Base-by-base conservation (phyloP, 2,329 filamentous ascomycete genomes). In the Colletotrichum gloeosporioides region DNA sequence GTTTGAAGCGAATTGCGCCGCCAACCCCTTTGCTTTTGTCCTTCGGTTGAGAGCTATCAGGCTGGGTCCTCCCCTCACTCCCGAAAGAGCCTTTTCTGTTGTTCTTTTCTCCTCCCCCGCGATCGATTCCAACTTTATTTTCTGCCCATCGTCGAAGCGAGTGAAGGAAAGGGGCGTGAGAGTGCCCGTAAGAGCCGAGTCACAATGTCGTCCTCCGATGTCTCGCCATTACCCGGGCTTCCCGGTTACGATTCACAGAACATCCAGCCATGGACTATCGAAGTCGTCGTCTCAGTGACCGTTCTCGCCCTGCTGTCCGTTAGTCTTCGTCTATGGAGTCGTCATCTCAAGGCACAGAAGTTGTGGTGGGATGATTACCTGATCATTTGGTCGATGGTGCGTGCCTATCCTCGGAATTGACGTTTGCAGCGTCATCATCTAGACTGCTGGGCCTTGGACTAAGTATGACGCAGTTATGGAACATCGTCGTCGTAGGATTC, bases 281-380 rank as follows among this genome's bases (percentile, higher is more conserved):
- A 81, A 59, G 86, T 87, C 15, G 83, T 87, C 34, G 81, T 82
- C 12, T 82, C 85, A 3, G 82, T 89, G 76, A 88, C 87, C 0
- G 80, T 84, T 8, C 80, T 89, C 31, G 85, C 87, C 3, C 77
- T 86, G 22, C 49, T 83, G 2, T 80, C 82, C 4, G 86, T 89
- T 15, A 80, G 53, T n/a, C 79, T 89, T 16, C 84, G 88, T 4
- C 66, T 89, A 7, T 70, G 85, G 32, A 86, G 86, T 71, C 86
- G 88, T 13, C 82, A 83, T 65, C 79, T 88, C 61, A 87, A 86
- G 62, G 84, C 80, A 4, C 87, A 88, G 71, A 79, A 80, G 74
- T 79, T 89, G 7, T 89, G 88, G 88, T 89, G 87, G 88, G 88
- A 89, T 81, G 88, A 89, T 79, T 89, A 84, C 79, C 83, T 88